Conservation (phyloP, 495 filamentous ascomycete species). For the Annulohypoxylon nitens region DNA sequence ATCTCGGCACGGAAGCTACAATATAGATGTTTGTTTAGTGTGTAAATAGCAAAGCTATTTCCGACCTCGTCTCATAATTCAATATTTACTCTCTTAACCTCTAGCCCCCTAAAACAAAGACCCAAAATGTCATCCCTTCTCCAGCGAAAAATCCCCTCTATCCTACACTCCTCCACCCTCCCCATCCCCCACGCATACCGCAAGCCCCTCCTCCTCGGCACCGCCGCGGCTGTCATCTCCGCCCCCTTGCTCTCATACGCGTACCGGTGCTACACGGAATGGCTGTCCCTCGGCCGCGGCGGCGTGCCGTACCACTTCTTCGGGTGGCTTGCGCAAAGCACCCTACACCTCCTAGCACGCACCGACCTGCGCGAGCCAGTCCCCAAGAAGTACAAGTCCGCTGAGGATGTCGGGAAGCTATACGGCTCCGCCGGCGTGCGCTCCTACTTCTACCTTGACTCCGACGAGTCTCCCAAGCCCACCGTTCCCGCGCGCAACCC, state of each 20-base stretch:
- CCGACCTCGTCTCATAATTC: not conserved
- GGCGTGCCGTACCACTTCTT: conserved; percentile 54
- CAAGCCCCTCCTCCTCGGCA: conserved; percentile 28
- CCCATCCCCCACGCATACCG: not conserved
- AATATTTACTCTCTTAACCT: not conserved
- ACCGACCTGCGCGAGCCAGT: conserved; percentile 43
- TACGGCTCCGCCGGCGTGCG: conserved; percentile 12
- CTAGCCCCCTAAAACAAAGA: not conserved
- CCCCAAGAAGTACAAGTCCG: conserved; percentile 29
- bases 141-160: conserved; percentile 10
- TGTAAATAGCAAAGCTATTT: too few relatives aligned
- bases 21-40: not conserved
- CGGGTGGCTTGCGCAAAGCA: conserved; percentile 53
- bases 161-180: conserved; percentile 14
- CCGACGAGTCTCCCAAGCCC: not conserved
- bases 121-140: conserved; percentile 35
- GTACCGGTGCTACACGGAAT: conserved; percentile 47
- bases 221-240: conserved; percentile 14
- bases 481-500: conserved; percentile 1
- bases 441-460: not conserved
- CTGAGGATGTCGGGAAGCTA: conserved; percentile 18
- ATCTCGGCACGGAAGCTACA: not conserved
- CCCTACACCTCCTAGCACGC: conserved; percentile 45
- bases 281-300: conserved; percentile 55
- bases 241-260: conserved; percentile 38